A percentile compares a stretch with the other conserved stretches of the same genome.
These are phyloP conservation scores for Paecilomyces formosus DNA, from an alignment of 2,329 filamentous ascomycete species.

Conservation along the genomic window DNA sequence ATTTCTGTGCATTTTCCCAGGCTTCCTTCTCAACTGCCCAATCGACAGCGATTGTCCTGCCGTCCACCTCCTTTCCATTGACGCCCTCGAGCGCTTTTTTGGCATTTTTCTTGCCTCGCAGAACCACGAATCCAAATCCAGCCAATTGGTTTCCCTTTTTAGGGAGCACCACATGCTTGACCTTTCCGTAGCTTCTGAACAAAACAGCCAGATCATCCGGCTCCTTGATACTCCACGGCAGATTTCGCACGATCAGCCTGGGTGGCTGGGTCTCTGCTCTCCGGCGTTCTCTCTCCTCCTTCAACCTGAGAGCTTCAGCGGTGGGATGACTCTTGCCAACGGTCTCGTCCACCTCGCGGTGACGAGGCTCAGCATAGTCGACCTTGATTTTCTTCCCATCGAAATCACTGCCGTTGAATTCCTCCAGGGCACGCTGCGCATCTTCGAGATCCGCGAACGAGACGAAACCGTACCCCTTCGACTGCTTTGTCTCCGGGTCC, in stretches of 20 bases:
- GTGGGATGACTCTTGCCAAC: constrained; percentile 34
- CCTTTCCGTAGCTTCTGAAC: constrained; percentile 83
- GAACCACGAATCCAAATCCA: constrained; percentile 87
- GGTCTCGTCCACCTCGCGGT: constrained; percentile 56
- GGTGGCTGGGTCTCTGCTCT: constrained; percentile 56
- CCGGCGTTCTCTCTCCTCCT: constrained; percentile 47
- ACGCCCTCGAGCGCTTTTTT: constrained; percentile 77
- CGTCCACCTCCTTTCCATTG: constrained; percentile 87
- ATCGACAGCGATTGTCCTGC: constrained; percentile 82
- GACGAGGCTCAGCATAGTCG: constrained; percentile 79
- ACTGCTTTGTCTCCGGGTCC: constrained; percentile 77
- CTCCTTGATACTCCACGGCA: constrained; percentile 92
- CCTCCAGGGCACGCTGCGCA: constrained; percentile 69
- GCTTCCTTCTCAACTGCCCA: constrained; percentile 90
- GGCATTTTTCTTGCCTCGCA: constrained; percentile 83
- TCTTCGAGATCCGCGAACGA: constrained; percentile 94
- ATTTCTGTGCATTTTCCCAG: constrained; percentile 62
- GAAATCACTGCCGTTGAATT: constrained; percentile 70
- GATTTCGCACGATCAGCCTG: constrained; percentile 81
- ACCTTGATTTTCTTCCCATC: constrained; percentile 76
- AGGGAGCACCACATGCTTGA: constrained; percentile 80
- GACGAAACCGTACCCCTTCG: constrained; percentile 91
- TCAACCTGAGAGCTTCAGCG: constrained; percentile 26
- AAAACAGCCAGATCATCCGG: constrained; percentile 70
- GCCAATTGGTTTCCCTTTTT: constrained; percentile 64